These are phyloP conservation scores for Aspergillus terreus DNA, from an alignment of 2,329 filamentous ascomycete genomes.

Conservation along the genomic window DNA sequence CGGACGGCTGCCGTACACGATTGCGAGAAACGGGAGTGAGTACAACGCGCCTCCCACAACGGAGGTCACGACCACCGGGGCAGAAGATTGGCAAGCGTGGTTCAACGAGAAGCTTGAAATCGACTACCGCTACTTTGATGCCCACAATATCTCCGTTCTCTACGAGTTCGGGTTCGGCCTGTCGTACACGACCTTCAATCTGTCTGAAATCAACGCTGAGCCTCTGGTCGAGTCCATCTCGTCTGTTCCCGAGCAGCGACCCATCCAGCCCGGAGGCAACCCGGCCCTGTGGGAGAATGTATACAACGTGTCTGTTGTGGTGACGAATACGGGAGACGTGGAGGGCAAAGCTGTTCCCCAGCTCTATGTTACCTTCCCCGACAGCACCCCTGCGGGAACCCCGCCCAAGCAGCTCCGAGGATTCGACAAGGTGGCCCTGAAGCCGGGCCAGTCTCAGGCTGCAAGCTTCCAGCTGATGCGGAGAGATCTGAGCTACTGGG, in stretches of 20 bases:
- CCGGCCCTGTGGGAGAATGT: slow-evolving; percentile 13
- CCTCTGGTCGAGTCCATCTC: slow-evolving; percentile 43
- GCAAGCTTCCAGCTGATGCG: slow-evolving; percentile 53
- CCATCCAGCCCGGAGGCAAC: slow-evolving; percentile 43
- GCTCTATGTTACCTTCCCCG: slow-evolving; percentile 26
- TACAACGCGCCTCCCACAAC: slow-evolving; percentile 50
- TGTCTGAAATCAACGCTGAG: slow-evolving; percentile 66
- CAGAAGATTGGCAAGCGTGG: not conserved
- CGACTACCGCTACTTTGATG: slow-evolving; percentile 22
- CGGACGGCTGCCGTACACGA: slow-evolving; percentile 76
- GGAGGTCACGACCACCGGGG: slow-evolving; percentile 26
- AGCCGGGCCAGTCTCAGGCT: slow-evolving; percentile 44
- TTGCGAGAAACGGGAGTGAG: slow-evolving; percentile 63
- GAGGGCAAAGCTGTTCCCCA: slow-evolving; percentile 70
- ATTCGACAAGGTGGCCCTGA: slow-evolving; percentile 57
- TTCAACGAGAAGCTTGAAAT: slow-evolving; percentile 16
- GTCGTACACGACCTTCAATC: slow-evolving; percentile 66
- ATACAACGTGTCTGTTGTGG: slow-evolving; percentile 48
- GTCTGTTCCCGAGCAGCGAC: slow-evolving; percentile 37
- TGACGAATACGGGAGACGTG: slow-evolving; percentile 67
- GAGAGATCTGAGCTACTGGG: slow-evolving; percentile 64
- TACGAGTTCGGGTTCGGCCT: slow-evolving; percentile 55
- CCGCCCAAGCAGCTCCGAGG: slow-evolving; percentile 56
- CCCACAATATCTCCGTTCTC: slow-evolving; percentile 14
- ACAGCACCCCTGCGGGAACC: slow-evolving; percentile 23